These are phyloP conservation scores for Colletotrichum tofieldiae DNA, from an alignment of 2,329 filamentous ascomycete genomes.

Conservation along the genomic window DNA sequence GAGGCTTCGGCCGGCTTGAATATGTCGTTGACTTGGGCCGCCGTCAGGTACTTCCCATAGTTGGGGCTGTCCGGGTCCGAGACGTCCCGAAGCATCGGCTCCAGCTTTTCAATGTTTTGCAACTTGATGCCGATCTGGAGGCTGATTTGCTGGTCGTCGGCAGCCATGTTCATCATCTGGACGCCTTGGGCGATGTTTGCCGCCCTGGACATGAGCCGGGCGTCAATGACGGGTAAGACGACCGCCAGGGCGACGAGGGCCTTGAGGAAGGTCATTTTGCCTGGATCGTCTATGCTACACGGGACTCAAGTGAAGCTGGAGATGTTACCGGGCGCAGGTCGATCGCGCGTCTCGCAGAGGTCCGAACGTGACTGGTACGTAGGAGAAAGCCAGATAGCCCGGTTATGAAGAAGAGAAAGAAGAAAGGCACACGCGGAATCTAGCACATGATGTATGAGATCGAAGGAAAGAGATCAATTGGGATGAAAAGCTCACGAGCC, in stretches of 20 bases:
- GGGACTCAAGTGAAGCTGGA: constrained; percentile 3
- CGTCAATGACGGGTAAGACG: constrained; percentile 31
- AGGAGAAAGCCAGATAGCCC: not conserved
- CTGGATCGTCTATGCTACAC: not conserved
- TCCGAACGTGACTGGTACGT: not conserved
- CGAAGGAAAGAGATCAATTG: not conserved
- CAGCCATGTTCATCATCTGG: constrained; percentile 37
- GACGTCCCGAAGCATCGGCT: constrained; percentile 46
- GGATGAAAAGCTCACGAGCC: constrained; percentile 8
- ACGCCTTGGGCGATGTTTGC: constrained; percentile 38
- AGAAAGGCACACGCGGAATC: not conserved
- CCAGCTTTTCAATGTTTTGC: constrained; percentile 48
- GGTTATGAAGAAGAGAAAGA: not conserved
- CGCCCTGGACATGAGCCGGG: constrained; percentile 43
- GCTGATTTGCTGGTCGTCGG: constrained; percentile 41
- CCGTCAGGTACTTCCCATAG: constrained; percentile 48
- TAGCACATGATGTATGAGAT: constrained; percentile 14
- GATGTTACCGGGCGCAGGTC: constrained; percentile 2
- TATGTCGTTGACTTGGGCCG: constrained; percentile 46
- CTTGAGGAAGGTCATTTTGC: constrained; percentile 34
- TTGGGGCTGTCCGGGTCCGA: constrained; percentile 48
- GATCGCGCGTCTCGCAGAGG: constrained; percentile 22
- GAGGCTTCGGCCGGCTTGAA: constrained; percentile 46
- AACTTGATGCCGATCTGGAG: constrained; percentile 45
- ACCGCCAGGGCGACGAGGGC: constrained; percentile 36